Base-by-base conservation (phyloP, 73 alveolate species). In the Loxodes magnus region DNA sequence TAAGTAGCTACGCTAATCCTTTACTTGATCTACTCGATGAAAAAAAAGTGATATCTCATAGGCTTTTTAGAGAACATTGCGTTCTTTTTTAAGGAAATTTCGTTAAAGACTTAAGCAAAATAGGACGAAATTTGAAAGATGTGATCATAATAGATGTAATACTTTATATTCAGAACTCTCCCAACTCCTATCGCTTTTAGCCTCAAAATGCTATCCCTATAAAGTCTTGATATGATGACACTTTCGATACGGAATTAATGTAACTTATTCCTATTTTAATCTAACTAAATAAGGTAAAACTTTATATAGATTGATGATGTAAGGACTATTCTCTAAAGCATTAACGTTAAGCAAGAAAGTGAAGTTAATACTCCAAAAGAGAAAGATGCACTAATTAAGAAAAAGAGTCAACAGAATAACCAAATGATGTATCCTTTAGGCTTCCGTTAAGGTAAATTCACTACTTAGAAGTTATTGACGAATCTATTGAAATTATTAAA, bases 141-240 rank as follows among this genome's bases (percentile, higher is more conserved):
- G 71, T 67, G 15, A 83, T 83, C 17, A 83, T 83, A 16, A 79
- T 83, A 23, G 95, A 83, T 66, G n/a, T n/a, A n/a, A n/a, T n/a
- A n/a, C n/a, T n/a, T n/a, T n/a, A n/a, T n/a, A n/a, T n/a, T n/a
- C n/a, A n/a, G n/a, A 83, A 83, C 62, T 83, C 82, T 4, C 74
- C 88, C 30, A 91, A 83, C 61, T 77, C 76, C 67, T 83, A 77
- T 41, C 56, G 72, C 48, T 76, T 83, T 31, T 80, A 83, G 51
- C 82, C 86, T 20, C 91, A 83, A 51, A 83, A 83, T 72, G 95
- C 91, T 19, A 83, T 83, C 25, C 77, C 77, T 48, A 83, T 83
- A 37, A 77, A 81, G 59, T 66, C 85, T 33, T 83, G 95, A 91
- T 77, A 77, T 43, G 83, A 63, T 39, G 95, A 83, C 51, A 79